Base-by-base conservation (phyloP, 371 early-diverging fungal genomes). In the Rhizomucor pusillus region DNA sequence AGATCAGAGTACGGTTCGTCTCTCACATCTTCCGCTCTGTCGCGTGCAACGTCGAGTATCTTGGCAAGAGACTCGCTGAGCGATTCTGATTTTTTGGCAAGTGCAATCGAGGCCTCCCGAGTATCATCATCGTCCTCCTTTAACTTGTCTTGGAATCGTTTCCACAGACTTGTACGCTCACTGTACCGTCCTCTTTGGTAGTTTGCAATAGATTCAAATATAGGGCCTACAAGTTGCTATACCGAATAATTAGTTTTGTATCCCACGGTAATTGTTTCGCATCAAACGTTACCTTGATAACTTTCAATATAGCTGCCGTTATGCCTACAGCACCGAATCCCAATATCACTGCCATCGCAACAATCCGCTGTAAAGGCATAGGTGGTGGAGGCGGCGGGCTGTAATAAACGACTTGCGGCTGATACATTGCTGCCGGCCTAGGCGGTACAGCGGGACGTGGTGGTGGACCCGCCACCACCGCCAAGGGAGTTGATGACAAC, bases 301-400 rank as follows among this genome's bases (percentile, higher is more conserved):
- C 25, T 22, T 69, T 65, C 52, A 75, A 36, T 3, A 73, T 47
- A 36, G 63, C 65, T n/a, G 75, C 71, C 46, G 73, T 69, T 29
- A 69, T 11, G 18, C 75, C 71, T 6, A 74, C 65, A 9, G 71
- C 64, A 11, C 75, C 65, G 50, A 75, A 56, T 11, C 73, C 75
- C 13, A 68, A 45, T 10, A 78, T 22, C 0, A 75, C 50, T 11
- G 79, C 75, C 43, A 72, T 50, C 14, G 62, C 69, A 41, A 73
- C 53, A 1, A 78, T 50, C 19, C 65, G 63, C 44, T 74, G 65
- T 16, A 54, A 45, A 10, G 75, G 71, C 49, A 75, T 49, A 11
- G 43, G 22, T 3, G 65, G 69, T 40, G 65, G 63, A 3, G 62
- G 60, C 18, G 70, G 63, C 23, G 61, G 52, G 13, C 60, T 64